Base-by-base conservation (phyloP, 805 yeast genomes). In the Cyberlindnera saturnus region DNA sequence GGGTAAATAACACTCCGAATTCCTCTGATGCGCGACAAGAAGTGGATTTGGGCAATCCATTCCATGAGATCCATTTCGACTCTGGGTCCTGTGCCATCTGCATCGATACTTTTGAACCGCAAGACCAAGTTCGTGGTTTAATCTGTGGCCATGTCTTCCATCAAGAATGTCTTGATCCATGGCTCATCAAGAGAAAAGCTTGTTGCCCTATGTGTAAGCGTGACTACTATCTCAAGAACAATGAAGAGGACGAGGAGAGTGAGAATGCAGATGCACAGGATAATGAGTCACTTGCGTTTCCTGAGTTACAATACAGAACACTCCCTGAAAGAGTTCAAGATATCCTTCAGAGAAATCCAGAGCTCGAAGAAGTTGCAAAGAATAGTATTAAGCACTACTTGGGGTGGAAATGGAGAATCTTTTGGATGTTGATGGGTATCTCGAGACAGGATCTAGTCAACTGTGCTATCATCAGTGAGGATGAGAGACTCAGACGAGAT, bases 141-240 rank as follows among this genome's bases (percentile, higher is more conserved):
- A 67, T 84, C 10, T 86, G 96, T 64, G 88, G 89, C 3, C 96
- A 86, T 62, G 88, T 82, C 3, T 86, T 81, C 71, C 96, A 86
- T 56, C 70, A 81, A 18, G 81, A 74, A 15, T 86, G 96, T 62
- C 72, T 87, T 41, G 88, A 82, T 49, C 90, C 90, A 2, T 86
- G 95, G 95, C 66, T 86, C 38, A 80, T 78, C 3, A 75, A 76
- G 49, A 68, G 91, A 51, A 73, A 83, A 38, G 90, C 89, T 1
- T 81, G 86, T 53, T 86, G 96, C 59, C 95, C 96, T 8, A 78
- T 82, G 69, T 86, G 96, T 63, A 84, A 86, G 55, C 65, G 82
- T 29, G 88, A 81, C 57, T 81, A 80, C 57, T 77, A 71, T 53
- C 13, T 61, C 46, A 57, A 58, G 44, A 48, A 48, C 29, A 42